Conservation (phyloP, 257 asterid species). For the Orobanche coerulescens region DNA sequence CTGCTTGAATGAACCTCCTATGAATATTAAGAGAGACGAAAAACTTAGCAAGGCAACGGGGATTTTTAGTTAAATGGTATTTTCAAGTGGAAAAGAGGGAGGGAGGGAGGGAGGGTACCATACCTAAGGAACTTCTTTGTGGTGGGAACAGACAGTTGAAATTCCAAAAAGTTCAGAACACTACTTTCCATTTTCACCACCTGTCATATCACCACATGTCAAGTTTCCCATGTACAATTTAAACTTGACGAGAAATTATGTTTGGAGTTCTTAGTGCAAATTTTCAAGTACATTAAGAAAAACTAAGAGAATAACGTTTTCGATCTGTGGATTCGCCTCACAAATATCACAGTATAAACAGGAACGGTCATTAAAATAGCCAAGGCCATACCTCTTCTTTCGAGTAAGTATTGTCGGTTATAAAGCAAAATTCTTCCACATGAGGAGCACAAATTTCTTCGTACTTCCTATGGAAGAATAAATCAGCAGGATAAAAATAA, state of each 20-base stretch:
- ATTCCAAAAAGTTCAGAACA: conserved; percentile 57
- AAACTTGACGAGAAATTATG: neutral
- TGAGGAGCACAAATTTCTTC: conserved; percentile 97
- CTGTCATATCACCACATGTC: conserved; percentile 36
- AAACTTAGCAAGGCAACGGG: conserved; percentile 4
- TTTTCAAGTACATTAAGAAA: no score
- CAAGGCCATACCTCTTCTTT: conserved; percentile 71
- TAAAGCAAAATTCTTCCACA: conserved; percentile 86
- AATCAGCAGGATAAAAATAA: conserved; percentile 17
- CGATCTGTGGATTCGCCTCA: neutral
- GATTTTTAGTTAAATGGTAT: no score
- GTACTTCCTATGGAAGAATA: conserved; percentile 57
- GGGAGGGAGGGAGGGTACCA: neutral
- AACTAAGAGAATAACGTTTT: neutral
- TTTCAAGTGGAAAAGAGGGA: neutral
- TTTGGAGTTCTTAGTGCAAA: no score
- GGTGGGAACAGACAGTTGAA: conserved; percentile 78
- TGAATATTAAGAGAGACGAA: conserved; percentile 14
- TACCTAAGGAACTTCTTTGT: conserved; percentile 95
- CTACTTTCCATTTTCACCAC: conserved; percentile 76
- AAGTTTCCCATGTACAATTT: conserved; percentile 16
- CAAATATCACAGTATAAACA: conserved; percentile 7
- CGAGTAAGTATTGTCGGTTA: conserved; percentile 84
- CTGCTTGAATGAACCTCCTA: conserved; percentile 98
- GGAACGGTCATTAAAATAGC: conserved; percentile 1